A percentile compares a stretch with the other conserved stretches of the same genome.
phyloP scores from a whole-genome alignment of 129 eudicot genomes.

The Flaveria sonorensis region DNA sequence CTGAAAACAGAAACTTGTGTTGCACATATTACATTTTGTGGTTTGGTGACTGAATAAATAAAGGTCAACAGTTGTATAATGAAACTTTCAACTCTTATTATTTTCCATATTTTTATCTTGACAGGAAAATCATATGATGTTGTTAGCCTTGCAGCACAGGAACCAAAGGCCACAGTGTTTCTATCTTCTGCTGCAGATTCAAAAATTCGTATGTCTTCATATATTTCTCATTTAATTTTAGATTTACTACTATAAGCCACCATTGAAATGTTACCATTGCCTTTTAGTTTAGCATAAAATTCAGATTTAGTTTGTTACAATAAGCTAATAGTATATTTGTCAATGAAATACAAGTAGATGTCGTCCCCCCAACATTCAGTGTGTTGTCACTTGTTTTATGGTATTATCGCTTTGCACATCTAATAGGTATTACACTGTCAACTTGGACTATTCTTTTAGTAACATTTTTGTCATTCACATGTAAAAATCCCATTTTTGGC shows the following conservation, averaged over 20 bases:
- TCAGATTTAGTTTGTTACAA: neutral
- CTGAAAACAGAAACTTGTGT: neutral
- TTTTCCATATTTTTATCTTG: slow-evolving; percentile 12
- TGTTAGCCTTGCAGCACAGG: slow-evolving; percentile 50
- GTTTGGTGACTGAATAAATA: neutral
- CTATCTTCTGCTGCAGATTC: slow-evolving; percentile 56
- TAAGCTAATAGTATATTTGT: neutral
- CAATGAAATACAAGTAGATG: neutral
- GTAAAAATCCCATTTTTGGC: neutral
- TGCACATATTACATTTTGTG: neutral
- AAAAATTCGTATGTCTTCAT: slow-evolving; percentile 51
- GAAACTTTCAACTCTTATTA: neutral
- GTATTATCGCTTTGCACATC: neutral
- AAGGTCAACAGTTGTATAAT: neutral
- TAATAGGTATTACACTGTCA: neutral
- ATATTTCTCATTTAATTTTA: neutral
- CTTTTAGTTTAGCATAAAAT: neutral
- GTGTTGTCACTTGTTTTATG: neutral
- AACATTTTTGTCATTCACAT: neutral
- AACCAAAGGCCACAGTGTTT: slow-evolving; percentile 70
- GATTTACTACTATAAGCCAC: neutral
- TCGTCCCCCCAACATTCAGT: neutral
- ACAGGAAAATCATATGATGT: slow-evolving; percentile 74
- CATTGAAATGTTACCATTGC: neutral
- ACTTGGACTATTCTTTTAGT: neutral